phyloP scores from a whole-genome alignment of 2,329 filamentous ascomycete genomes.

The Cladosporium colombiae region DNA sequence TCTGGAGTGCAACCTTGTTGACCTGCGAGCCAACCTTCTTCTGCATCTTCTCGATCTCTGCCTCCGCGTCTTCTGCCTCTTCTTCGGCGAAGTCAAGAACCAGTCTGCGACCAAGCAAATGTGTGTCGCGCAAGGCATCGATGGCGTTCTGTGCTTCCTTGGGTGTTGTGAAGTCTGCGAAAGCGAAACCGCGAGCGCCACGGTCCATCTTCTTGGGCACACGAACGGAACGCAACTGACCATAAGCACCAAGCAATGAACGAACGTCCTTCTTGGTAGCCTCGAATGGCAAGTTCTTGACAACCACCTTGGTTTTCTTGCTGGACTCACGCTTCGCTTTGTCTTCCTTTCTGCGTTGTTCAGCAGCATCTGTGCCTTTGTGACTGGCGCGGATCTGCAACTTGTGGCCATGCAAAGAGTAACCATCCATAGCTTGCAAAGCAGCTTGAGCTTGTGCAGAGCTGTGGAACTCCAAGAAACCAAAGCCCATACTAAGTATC shows the following conservation, averaged over 20 bases:
- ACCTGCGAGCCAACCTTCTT: constrained; percentile 89
- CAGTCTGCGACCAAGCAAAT: constrained; percentile 84
- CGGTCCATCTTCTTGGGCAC: constrained; percentile 94
- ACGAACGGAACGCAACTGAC: constrained; percentile 86
- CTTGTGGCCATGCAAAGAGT: constrained; percentile 82
- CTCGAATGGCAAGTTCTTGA: constrained; percentile 98
- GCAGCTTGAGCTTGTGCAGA: constrained; percentile 79
- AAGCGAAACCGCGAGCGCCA: constrained; percentile 87
- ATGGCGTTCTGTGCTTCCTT: constrained; percentile 90
- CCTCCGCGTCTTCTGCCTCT: constrained; percentile 87
- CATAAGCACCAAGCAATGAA: constrained; percentile 82
- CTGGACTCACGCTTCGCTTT: constrained; percentile 75
- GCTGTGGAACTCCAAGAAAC: constrained; percentile 84
- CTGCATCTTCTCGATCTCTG: constrained; percentile 95
- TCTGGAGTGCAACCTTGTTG: constrained; percentile 86
- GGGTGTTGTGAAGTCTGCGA: constrained; percentile 90
- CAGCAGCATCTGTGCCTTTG: constrained; percentile 81
- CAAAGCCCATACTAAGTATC: constrained; percentile 93
- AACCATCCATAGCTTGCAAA: constrained; percentile 81
- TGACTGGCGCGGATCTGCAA: constrained; percentile 84
- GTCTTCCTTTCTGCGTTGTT: constrained; percentile 81
- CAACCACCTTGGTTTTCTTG: constrained; percentile 85
- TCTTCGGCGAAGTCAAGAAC: constrained; percentile 90
- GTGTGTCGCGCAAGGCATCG: constrained; percentile 86
- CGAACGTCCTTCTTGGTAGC: constrained; percentile 89